phyloP scores from a whole-genome alignment of 805 yeast genomes.

The Yamadazyma paraphyllophila region DNA sequence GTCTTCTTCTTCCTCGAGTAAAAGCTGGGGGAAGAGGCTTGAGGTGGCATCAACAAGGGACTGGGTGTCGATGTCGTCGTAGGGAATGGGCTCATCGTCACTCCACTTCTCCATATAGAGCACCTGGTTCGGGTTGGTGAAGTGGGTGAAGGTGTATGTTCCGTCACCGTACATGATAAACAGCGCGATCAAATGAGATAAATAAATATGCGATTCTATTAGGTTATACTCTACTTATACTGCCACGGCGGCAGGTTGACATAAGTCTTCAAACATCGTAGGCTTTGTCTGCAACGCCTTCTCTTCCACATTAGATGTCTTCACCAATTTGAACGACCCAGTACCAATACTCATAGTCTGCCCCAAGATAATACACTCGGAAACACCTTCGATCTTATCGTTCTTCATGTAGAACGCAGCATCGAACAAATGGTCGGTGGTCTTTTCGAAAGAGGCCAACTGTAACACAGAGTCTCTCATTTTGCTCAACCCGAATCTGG shows the following conservation, averaged over 20 bases:
- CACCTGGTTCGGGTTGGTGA: conserved; percentile 38
- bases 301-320: conserved; percentile 42
- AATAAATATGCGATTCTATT: not conserved
- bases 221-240: not conserved
- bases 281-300: conserved; percentile 35
- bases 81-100: conserved; percentile 36
- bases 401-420: conserved; percentile 98
- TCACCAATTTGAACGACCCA: conserved; percentile 87
- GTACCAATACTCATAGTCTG: conserved; percentile 98
- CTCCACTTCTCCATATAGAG: conserved; percentile 42
- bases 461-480: conserved; percentile 98
- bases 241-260: conserved; percentile 5
- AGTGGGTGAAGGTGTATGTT: conserved; percentile 27
- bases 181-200: no score
- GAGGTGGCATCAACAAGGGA: conserved; percentile 36
- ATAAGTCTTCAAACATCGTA: conserved; percentile 7
- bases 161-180: conserved; percentile 5
- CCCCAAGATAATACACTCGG: conserved; percentile 95
- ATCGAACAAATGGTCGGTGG: conserved; percentile 96
- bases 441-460: conserved; percentile 95
- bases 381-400: conserved; percentile 94
- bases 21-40: conserved; percentile 33
- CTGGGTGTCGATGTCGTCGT: conserved; percentile 42
- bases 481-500: conserved; percentile 95
- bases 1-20: conserved; percentile 41